Evolutionary conservation across 345 rosid species (phyloP).

Genomic region (Eucalyptus curtisii): DNA sequence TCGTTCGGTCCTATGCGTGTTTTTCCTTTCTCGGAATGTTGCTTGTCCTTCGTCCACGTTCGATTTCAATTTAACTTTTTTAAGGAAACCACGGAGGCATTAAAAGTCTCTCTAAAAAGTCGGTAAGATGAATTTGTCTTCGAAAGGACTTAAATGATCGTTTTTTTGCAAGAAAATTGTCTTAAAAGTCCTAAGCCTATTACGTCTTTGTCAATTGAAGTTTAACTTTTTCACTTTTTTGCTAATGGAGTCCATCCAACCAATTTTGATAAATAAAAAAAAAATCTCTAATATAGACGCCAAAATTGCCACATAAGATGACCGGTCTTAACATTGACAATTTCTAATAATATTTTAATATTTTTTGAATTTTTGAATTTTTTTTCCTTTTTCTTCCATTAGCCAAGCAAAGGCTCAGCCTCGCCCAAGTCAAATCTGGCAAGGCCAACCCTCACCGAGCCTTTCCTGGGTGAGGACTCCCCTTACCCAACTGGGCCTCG

Average conservation of each 20-base stretch:
- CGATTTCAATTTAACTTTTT: neutral
- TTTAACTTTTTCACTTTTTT: no score
- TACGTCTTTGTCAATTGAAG: fast-evolving
- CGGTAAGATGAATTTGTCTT: no score
- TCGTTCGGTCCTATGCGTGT: neutral
- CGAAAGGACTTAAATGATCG: no score
- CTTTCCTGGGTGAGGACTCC: fast-evolving
- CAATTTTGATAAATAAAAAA: no score
- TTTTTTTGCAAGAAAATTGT: fast-evolving
- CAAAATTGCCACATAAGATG: fast-evolving
- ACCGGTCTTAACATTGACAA: fast-evolving
- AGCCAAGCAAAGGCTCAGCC: no score
- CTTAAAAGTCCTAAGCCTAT: fast-evolving
- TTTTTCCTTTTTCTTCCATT: no score
- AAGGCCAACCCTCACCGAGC: fast-evolving
- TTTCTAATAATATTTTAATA: no score
- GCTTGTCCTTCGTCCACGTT: neutral
- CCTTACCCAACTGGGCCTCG: no score
- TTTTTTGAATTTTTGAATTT: no score
- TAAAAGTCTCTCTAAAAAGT: neutral
- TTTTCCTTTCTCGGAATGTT: neutral
- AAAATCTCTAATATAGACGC: no score
- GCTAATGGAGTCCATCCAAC: fast-evolving
- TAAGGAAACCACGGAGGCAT: neutral
- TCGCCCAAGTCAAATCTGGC: no score